Evolutionary conservation across 148 eudicot species (phyloP).

Genomic region (Heliamphora exappendiculata): DNA sequence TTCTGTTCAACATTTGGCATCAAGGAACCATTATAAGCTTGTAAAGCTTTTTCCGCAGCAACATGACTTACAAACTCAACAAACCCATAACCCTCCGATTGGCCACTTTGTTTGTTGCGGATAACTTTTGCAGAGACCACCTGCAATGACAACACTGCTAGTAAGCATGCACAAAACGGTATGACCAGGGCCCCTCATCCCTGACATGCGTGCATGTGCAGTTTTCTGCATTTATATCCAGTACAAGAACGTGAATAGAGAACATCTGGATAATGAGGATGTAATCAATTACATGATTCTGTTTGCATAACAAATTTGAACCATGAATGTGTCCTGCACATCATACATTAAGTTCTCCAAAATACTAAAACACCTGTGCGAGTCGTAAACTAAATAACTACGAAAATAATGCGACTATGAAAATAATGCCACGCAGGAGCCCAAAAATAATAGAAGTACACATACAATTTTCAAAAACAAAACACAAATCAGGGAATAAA

Average conservation of each 20-base stretch:
- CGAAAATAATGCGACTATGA: no score
- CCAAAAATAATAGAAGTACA: neutral
- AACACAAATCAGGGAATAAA: neutral
- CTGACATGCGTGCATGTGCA: neutral
- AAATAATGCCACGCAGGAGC: neutral
- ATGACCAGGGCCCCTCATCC: neutral
- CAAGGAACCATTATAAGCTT: constrained; percentile 55
- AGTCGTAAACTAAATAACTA: no score
- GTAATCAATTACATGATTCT: neutral
- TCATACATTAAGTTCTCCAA: neutral
- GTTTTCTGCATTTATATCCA: neutral
- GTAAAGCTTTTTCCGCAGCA: constrained; percentile 72
- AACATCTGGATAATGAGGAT: neutral
- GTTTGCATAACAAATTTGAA: neutral
- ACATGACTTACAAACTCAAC: constrained; percentile 65
- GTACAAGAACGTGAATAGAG: neutral
- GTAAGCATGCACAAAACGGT: neutral
- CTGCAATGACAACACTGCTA: constrained; percentile 32
- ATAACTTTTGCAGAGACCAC: constrained; percentile 61
- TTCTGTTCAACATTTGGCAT: constrained; percentile 83
- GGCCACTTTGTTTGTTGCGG: constrained; percentile 68
- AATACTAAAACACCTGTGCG: neutral
- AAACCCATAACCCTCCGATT: constrained; percentile 90
- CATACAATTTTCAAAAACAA: neutral
- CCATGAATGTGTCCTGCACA: neutral